Conservation (phyloP, 2,329 filamentous ascomycete genomes). For the Cordyceps tenuipes region DNA sequence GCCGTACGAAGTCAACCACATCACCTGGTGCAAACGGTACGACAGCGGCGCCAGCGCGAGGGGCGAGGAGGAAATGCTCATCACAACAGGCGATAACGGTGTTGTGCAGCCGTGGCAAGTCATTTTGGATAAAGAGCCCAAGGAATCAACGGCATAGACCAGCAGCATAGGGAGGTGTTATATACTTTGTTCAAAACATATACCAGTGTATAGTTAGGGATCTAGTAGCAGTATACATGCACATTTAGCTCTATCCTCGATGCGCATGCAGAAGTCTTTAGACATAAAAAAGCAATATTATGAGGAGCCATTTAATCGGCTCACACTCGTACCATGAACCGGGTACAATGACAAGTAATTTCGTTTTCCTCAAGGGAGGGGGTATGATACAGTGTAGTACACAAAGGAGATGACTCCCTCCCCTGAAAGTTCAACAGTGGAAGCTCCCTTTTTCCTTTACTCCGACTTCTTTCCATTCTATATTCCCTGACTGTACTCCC, state of each 20-base stretch:
- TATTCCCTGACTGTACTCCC: background rate
- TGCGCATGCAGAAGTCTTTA: background rate
- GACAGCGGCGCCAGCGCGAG: slow-evolving; percentile 52
- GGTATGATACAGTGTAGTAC: slow-evolving; percentile 26
- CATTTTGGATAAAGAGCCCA: background rate
- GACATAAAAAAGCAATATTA: slow-evolving; percentile 9
- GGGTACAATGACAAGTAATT: slow-evolving; percentile 16
- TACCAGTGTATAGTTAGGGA: background rate
- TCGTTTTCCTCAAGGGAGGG: slow-evolving; percentile 19
- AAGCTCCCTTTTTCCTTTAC: slow-evolving; percentile 6
- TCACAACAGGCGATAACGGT: slow-evolving; percentile 90
- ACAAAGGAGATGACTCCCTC: slow-evolving; percentile 21
- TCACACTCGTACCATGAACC: slow-evolving; percentile 19
- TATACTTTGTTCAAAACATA: background rate
- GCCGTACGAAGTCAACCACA: slow-evolving; percentile 89
- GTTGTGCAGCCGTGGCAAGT: slow-evolving; percentile 75
- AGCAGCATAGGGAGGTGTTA: background rate
- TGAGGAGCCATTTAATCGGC: slow-evolving; percentile 7
- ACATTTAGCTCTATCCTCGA: background rate
- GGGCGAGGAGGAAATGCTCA: slow-evolving; percentile 68
- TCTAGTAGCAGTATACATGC: background rate
- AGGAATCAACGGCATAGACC: background rate
- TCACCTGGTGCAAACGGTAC: slow-evolving; percentile 74
- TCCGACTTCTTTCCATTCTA: background rate
- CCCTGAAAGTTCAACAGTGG: slow-evolving; percentile 14